Base-by-base conservation (phyloP, 805 yeast genomes). In the Schwanniomyces vanrijiae region DNA sequence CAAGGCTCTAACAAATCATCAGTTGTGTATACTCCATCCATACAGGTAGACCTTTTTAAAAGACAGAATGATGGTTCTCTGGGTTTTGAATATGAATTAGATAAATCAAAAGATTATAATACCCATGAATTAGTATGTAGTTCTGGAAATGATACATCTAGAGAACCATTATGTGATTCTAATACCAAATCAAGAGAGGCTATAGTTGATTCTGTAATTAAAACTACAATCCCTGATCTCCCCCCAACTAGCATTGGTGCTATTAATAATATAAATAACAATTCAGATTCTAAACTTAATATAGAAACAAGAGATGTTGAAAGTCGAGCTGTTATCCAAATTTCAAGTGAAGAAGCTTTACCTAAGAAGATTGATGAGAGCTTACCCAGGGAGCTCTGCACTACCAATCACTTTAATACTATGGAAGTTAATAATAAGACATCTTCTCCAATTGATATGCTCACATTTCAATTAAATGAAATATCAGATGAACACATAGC, bases 401-500 rank as follows among this genome's bases (percentile, higher is more conserved):
- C 29, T 31, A 14, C 20, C 16, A 31, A 31, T 31, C 14, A 26
- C 13, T 3, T 18, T 31, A 20, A 31, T 14, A 16, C 6, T 31
- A 18, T 5, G 5, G 19, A 14, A 14, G 3, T 18, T 5, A 14
- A 14, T 14, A 31, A 8, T 5, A 31, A 31, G 35, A 16, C 10
- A 14, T 31, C 35, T 5, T 13, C 19, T 7, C 11, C 35, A 6
- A 31, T 31, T 18, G 10, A 14, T 7, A 31, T 16, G 34, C 14
- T 29, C 13, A 29, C 16, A 29, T 4, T 13, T 7, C 39, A 20
- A 5, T 33, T 44, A 35, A 42, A 38, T 24, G 25, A 26, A 29
- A 28, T 43, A 9, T 29, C 46, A 4, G 46, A 49, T 26, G 45
- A 44, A 0, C 62, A 58, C 3, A 44, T 66, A n/a, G 45, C 45